These are phyloP conservation scores for Keqinozyma sinolaborantium DNA, from an alignment of 1,139 yeast species.

Conservation along the genomic window DNA sequence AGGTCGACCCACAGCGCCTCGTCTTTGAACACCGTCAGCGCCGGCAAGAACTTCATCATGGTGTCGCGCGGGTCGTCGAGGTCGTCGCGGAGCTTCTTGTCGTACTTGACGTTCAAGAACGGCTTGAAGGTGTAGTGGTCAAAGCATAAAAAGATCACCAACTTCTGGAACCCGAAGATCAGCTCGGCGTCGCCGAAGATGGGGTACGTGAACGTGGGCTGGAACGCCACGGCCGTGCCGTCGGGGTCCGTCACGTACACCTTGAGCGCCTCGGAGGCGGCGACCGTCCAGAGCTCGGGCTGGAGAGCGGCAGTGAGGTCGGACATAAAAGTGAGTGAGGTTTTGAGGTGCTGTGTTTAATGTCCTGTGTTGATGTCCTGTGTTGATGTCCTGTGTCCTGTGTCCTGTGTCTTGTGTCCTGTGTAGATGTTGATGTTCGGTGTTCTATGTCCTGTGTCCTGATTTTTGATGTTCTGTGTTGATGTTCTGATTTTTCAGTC, in stretches of 20 bases:
- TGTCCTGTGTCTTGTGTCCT: too few relatives aligned
- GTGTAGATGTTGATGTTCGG: too few relatives aligned
- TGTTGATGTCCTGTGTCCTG: too few relatives aligned
- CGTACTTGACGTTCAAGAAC: conserved; percentile 54
- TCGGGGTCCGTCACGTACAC: conserved; percentile 51
- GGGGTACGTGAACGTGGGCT: conserved; percentile 85
- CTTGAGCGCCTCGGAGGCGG: conserved; percentile 62
- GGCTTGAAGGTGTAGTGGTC: conserved; percentile 45
- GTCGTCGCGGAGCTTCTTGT: conserved; percentile 49
- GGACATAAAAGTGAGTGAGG: not conserved
- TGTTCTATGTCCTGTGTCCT: too few relatives aligned
- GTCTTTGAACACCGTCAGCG: conserved; percentile 54
- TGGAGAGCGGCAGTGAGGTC: conserved; percentile 22
- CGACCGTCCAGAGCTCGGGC: conserved; percentile 66
- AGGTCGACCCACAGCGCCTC: conserved; percentile 64
- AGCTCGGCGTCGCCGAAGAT: conserved; percentile 90
- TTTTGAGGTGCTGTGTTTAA: too few relatives aligned
- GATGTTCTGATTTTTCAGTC: too few relatives aligned
- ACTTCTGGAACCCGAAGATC: conserved; percentile 77
- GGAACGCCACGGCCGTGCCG: conserved; percentile 54
- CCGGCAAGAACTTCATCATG: conserved; percentile 58
- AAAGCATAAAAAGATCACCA: conserved; percentile 47
- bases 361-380: too few relatives aligned
- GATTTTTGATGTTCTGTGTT: too few relatives aligned
- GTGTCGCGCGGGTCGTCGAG: conserved; percentile 52